Evolutionary conservation across 2,329 filamentous ascomycete species (phyloP), one percentile per base, ranked within the genome.

Genomic region (Lojkania enalia): DNA sequence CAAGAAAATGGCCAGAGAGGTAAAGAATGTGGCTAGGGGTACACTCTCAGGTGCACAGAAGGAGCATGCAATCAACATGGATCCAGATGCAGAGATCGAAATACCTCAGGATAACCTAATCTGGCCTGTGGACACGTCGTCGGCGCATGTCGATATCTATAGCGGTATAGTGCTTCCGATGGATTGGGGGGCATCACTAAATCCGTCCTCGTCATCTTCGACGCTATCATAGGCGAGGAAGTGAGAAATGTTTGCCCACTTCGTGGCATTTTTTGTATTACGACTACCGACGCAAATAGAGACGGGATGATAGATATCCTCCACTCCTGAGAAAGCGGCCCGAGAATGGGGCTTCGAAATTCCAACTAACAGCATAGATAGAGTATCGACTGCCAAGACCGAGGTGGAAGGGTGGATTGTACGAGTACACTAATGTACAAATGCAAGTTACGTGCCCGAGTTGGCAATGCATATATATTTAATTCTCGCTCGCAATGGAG

Each of bases 11-110:
- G 81, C 85, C 48, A 78, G 76, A 11, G 87, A 94, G 63, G 83
- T 95, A 15, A 85, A 83, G 59, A 80, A 79, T 5, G 85, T 92
- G 20, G 87, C 88, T 14, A 81, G 86, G 57, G 83, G 87, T 55
- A 85, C 90, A 16, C 70, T 79, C 14, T 30, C 51, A 7, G 35
- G 43, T n/a, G 35, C 46, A 11, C 48, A 54, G 21, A 54, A 40
- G 23, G 49, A 39, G 9, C 29, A 40, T 13, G 15, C 39, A 20
- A 23, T 42, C 20, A 45, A 58, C 11, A n/a, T 44, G 12, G 55
- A 46, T 9, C 37, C 52, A 19, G 27, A 42, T 11, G 41, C 39
- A 5, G 58, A 60, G 36, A 57, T 59, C 19, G 62, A 67, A n/a
- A 38, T 64, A 16, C 58, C 53, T 12, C 53, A 57, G 5, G 61